phyloP scores from a whole-genome alignment of 228 moss, liverwort and hornwort species.

The Sphagnum fallax region DNA sequence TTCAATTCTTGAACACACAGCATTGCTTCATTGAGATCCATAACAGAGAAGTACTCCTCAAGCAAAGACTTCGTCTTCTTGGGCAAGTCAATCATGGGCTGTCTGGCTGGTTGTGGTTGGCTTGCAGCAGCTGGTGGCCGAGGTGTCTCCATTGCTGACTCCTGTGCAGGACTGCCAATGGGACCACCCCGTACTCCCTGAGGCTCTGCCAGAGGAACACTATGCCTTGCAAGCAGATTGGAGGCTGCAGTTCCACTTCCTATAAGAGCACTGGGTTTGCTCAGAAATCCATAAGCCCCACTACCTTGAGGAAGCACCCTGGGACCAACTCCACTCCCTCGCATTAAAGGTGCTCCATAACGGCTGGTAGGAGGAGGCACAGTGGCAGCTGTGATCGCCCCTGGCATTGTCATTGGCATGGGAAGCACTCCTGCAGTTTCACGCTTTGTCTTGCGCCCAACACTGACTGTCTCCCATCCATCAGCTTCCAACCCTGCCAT shows the following conservation, averaged over 20 bases:
- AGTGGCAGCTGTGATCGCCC: neutral
- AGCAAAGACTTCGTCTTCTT: conserved; percentile 66
- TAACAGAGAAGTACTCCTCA: conserved; percentile 64
- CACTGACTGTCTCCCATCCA: conserved; percentile 44
- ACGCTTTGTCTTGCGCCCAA: conserved; percentile 35
- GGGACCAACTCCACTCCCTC: conserved; percentile 22
- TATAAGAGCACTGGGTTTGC: conserved; percentile 71
- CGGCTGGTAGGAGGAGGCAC: conserved; percentile 24
- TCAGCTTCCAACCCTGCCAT: conserved; percentile 31
- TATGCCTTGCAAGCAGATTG: conserved; percentile 31
- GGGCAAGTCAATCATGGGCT: conserved; percentile 27
- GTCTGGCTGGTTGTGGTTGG: conserved; percentile 14
- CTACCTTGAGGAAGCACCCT: conserved; percentile 64
- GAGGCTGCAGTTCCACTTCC: conserved; percentile 29
- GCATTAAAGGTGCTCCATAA: conserved; percentile 32
- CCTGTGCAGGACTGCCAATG: conserved; percentile 20
- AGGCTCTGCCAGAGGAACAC: conserved; percentile 23
- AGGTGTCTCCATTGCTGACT: conserved; percentile 30
- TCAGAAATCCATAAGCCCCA: conserved; percentile 37
- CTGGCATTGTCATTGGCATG: conserved; percentile 7
- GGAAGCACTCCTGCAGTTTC: conserved; percentile 17
- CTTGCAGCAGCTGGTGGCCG: conserved; percentile 7
- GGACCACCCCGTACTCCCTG: conserved; percentile 16
- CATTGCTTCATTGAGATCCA: conserved; percentile 65
- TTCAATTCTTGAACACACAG: conserved; percentile 72